phyloP scores from a whole-genome alignment of 2,329 filamentous ascomycete genomes.

The Colletotrichum tofieldiae region DNA sequence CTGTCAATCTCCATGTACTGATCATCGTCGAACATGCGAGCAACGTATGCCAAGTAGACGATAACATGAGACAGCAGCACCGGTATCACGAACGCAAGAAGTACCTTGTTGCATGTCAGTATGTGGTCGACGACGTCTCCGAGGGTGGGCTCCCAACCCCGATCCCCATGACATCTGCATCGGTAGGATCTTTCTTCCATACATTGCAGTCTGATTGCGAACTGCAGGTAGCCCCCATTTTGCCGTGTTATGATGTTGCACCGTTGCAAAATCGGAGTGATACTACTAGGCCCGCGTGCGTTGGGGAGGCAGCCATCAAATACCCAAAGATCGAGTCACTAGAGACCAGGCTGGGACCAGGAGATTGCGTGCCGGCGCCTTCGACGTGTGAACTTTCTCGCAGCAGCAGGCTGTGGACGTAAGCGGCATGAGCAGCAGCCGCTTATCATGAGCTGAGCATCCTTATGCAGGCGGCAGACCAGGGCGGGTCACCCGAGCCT shows the following conservation, averaged over 20 bases:
- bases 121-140: fast-evolving
- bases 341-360: background rate
- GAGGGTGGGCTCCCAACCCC: background rate
- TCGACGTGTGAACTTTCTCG: background rate
- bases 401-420: background rate
- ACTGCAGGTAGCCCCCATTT: background rate
- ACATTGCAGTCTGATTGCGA: background rate
- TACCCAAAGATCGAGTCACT: background rate
- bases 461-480: background rate
- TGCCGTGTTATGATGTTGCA: background rate
- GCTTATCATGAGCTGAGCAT: background rate
- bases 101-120: background rate
- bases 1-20: background rate
- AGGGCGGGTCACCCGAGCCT: background rate
- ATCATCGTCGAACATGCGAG: background rate
- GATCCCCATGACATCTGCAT: background rate
- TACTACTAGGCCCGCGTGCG: background rate
- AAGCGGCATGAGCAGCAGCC: background rate
- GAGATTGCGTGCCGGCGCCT: background rate
- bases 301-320: background rate
- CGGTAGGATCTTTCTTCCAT: background rate
- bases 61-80: background rate
- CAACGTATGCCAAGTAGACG: background rate
- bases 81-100: background rate
- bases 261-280: background rate